Evolutionary conservation across 1,284 basidiomycete genomes (phyloP).

Genomic region (Cryptococcus wingfieldii): DNA sequence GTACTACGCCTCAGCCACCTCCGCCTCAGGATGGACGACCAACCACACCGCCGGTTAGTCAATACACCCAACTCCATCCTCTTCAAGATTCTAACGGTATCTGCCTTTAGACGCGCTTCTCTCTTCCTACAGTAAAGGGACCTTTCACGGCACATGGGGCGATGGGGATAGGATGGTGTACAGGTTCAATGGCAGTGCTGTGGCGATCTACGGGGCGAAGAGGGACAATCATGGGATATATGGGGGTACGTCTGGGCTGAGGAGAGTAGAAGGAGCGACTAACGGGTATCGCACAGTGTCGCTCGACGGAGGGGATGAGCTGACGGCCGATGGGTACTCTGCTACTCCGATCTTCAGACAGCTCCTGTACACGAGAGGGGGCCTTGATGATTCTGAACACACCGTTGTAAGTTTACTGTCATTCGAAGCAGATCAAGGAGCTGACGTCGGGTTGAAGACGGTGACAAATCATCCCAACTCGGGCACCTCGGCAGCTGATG

Average conservation of each 20-base stretch:
- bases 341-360: constrained; percentile 1
- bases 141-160: background rate
- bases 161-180: background rate
- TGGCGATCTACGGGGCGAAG: constrained; percentile 1
- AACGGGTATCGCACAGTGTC: constrained; percentile 2
- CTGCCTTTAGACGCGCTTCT: background rate
- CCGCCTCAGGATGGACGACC: constrained; percentile 2
- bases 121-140: background rate
- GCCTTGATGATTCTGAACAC: constrained; percentile 11
- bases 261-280: background rate
- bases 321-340: constrained; percentile 6
- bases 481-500: background rate
- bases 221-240: background rate
- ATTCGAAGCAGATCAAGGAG: background rate
- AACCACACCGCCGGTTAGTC: constrained; percentile 1
- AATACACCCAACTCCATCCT: background rate
- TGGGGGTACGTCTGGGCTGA: background rate
- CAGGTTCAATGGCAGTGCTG: background rate
- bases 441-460: background rate
- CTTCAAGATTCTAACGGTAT: background rate
- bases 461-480: background rate
- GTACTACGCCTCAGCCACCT: constrained; percentile 3
- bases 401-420: constrained; percentile 11
- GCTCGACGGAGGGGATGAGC: constrained; percentile 11
- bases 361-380: constrained; percentile 5